Evolutionary conservation across 345 rosid genomes (phyloP), one percentile per base, ranked within the genome.

Genomic region (Murraya koenigii): DNA sequence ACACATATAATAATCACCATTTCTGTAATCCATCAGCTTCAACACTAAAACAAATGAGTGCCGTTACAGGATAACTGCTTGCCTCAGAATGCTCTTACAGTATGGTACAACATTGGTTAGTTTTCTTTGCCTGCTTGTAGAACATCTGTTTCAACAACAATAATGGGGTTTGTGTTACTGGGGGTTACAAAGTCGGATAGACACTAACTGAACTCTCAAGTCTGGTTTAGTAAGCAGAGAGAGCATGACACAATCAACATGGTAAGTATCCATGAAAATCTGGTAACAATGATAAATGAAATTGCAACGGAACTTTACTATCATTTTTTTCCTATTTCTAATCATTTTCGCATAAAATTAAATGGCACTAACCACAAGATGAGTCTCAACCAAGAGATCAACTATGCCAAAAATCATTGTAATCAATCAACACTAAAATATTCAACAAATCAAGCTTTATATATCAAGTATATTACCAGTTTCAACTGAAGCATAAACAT

Each of bases 91-190:
- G 20, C 5, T 76, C 82, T 91, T 87, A 97, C 85, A 97, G 95
- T 71, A 94, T 80, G 71, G 92, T 89, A 82, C 99, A 94, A 86
- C 99, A 96, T 63, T 88, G 90, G 79, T 96, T 96, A 54, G 97
- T 91, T 85, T 96, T 92, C 91, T 94, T 94, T 10, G 99, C 97
- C 81, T 91, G 97, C 90, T 94, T 94, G 95, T 96, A 96, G 84
- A 96, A 96, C 98, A 96, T 94, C 98, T 96, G 98, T 86, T 84
- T 69, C 82, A 82, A 75, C 74, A 56, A 77, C 55, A 65, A 80
- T 6, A 35, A 52, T 0, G 64, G 11, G 2, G 44, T 32, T 22
- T 6, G 47, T 41, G 49, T 84, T 65, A 84, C 84, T 54, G 20
- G 20, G 7, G 35, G 36, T 62, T 41, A 26, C 17, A 28, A 2